These are phyloP conservation scores for Rhodotorula sp. DNA, from an alignment of 1,284 basidiomycete genomes.

Conservation along the genomic window DNA sequence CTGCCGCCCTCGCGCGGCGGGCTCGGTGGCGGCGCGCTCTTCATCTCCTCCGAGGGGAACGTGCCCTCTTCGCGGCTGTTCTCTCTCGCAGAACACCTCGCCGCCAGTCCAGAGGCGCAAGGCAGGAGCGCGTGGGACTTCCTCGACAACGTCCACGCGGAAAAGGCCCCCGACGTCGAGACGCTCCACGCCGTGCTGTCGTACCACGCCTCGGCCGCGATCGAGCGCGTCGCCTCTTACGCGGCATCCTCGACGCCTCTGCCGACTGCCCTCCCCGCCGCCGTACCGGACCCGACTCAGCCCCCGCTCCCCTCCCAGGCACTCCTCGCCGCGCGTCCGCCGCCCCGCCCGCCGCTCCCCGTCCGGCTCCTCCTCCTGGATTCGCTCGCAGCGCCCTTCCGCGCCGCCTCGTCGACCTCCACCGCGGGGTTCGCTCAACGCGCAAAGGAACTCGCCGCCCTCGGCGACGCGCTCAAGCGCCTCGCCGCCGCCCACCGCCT, in stretches of 20 bases:
- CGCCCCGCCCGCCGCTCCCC: slow-evolving; percentile 21
- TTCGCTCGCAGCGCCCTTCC: slow-evolving; percentile 36
- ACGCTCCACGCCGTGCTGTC: slow-evolving; percentile 30
- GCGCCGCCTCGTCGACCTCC: slow-evolving; percentile 17
- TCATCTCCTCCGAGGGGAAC: slow-evolving; percentile 40
- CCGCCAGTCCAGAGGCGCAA: background rate
- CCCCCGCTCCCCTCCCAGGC: background rate
- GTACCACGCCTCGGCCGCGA: slow-evolving; percentile 31
- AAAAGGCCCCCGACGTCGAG: slow-evolving; percentile 37
- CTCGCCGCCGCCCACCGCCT: slow-evolving; percentile 28
- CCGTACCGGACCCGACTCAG: background rate
- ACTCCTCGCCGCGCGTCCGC: background rate
- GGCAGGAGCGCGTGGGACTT: slow-evolving; percentile 21
- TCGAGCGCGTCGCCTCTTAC: slow-evolving; percentile 29
- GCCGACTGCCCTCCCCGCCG: background rate
- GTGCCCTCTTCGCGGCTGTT: slow-evolving; percentile 32
- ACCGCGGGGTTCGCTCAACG: slow-evolving; percentile 30
- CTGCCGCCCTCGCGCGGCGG: slow-evolving; percentile 22
- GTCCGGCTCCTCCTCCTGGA: slow-evolving; percentile 40
- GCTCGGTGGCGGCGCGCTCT: slow-evolving; percentile 27
- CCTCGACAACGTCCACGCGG: slow-evolving; percentile 41
- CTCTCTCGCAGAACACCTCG: slow-evolving; percentile 16
- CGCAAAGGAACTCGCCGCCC: slow-evolving; percentile 28
- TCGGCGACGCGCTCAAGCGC: slow-evolving; percentile 35
- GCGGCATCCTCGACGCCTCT: background rate